These are phyloP conservation scores for Apiotrichum montevideense DNA, from an alignment of 1,284 basidiomycete genomes.

Conservation along the genomic window DNA sequence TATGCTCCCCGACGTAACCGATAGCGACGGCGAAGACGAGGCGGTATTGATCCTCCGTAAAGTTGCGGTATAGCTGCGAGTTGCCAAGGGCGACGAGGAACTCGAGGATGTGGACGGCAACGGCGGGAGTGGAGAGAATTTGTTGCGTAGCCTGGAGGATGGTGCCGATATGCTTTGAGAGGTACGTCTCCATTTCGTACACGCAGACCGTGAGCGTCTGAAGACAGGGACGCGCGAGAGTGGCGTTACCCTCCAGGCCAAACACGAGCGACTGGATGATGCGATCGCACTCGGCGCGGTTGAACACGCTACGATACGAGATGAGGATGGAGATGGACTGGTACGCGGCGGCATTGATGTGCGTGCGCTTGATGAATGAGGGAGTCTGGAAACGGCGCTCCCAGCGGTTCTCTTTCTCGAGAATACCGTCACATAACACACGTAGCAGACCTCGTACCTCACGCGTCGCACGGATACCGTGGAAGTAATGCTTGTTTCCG, in stretches of 20 bases:
- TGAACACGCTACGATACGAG: conserved; percentile 76
- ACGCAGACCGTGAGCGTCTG: conserved; percentile 83
- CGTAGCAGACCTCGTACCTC: conserved; percentile 63
- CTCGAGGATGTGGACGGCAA: conserved; percentile 93
- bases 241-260: conserved; percentile 65
- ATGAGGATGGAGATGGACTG: conserved; percentile 83
- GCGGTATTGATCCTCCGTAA: conserved; percentile 87
- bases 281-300: conserved; percentile 52
- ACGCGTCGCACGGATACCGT: conserved; percentile 69
- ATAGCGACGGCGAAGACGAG: conserved; percentile 92
- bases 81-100: conserved; percentile 86
- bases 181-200: conserved; percentile 79
- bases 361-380: conserved; percentile 57
- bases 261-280: conserved; percentile 77
- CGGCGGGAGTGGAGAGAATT: conserved; percentile 88
- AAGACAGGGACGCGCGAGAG: conserved; percentile 84
- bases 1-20: conserved; percentile 87
- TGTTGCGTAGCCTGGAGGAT: conserved; percentile 86
- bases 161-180: conserved; percentile 70
- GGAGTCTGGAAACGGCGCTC: conserved; percentile 48
- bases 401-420: conserved; percentile 27
- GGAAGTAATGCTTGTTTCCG: conserved; percentile 93
- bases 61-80: conserved; percentile 75
- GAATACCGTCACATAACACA: conserved; percentile 56
- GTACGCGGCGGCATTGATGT: conserved; percentile 82